These are phyloP conservation scores for Nitzschia sp. DNA, from an alignment of 108 stramenopile species.

Conservation along the genomic window DNA sequence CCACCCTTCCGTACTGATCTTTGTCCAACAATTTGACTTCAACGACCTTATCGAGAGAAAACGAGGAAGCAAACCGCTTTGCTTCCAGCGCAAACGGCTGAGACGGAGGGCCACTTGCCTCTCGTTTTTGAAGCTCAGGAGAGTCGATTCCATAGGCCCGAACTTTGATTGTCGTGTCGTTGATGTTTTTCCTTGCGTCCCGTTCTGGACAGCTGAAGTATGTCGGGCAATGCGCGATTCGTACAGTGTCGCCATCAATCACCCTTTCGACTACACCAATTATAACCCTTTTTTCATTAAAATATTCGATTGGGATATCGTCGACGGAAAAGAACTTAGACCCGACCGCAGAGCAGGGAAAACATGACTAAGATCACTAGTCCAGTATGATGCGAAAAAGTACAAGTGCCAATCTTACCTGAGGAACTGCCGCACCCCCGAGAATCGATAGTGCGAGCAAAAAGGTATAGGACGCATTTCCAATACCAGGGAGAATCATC, in stretches of 20 bases:
- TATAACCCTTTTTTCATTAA: constrained; percentile 28
- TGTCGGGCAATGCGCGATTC: constrained; percentile 37
- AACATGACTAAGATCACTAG: not conserved
- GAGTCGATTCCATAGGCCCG: constrained; percentile 67
- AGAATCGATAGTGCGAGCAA: not conserved
- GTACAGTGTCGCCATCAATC: constrained; percentile 70
- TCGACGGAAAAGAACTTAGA: constrained; percentile 48
- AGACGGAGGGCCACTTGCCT: constrained; percentile 15
- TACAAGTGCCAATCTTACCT: no score
- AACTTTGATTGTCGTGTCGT: constrained; percentile 43
- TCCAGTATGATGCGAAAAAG: not conserved
- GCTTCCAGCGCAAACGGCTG: constrained; percentile 60
- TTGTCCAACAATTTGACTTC: constrained; percentile 47
- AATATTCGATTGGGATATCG: constrained; percentile 51
- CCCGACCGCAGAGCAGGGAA: no score
- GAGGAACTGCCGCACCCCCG: not conserved
- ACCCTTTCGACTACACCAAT: constrained; percentile 55
- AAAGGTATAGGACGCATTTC: not conserved
- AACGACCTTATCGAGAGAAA: constrained; percentile 42
- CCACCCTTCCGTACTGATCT: constrained; percentile 62
- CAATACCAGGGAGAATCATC: not conserved
- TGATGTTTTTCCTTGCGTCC: not conserved
- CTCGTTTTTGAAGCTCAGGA: constrained; percentile 54
- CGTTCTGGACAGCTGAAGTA: constrained; percentile 19
- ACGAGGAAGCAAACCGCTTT: constrained; percentile 35